phyloP scores from a whole-genome alignment of 371 early-diverging fungal species.

The Batkoa obscura region DNA sequence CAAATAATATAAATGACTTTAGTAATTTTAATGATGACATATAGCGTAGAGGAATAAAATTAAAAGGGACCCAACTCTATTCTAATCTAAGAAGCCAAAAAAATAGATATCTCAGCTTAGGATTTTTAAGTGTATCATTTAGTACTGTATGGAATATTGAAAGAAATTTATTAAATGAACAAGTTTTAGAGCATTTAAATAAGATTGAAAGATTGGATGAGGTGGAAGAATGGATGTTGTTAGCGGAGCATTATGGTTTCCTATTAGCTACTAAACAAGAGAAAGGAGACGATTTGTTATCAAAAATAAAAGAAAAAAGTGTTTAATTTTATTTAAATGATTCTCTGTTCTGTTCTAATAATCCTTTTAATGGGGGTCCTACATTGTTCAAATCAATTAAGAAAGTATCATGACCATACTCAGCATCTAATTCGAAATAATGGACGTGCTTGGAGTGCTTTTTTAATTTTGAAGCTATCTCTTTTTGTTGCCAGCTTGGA shows the following conservation, averaged over 20 bases:
- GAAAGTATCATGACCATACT: constrained; percentile 95
- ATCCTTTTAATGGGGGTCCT: constrained; percentile 87
- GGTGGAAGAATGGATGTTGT: background rate
- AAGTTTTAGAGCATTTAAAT: background rate
- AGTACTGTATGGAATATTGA: background rate
- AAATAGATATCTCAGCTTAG: background rate
- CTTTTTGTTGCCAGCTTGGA: constrained; percentile 87
- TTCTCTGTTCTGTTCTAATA: constrained; percentile 40
- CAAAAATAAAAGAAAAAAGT: background rate
- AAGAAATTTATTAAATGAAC: background rate
- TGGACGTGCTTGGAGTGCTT: constrained; percentile 62
- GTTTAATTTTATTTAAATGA: background rate
- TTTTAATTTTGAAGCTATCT: constrained; percentile 71
- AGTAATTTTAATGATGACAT: background rate
- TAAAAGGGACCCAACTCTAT: background rate
- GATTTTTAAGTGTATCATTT: background rate
- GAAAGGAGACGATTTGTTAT: background rate
- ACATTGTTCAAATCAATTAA: constrained; percentile 74
- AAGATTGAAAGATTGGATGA: background rate
- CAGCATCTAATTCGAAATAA: constrained; percentile 88
- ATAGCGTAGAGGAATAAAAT: background rate
- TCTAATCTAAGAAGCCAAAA: background rate
- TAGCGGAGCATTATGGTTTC: background rate
- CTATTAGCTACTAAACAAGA: background rate
- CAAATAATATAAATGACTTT: background rate